Evolutionary conservation across 2,329 filamentous ascomycete species (phyloP), one percentile per base, ranked within the genome.

Genomic region (Cladosporium velox): DNA sequence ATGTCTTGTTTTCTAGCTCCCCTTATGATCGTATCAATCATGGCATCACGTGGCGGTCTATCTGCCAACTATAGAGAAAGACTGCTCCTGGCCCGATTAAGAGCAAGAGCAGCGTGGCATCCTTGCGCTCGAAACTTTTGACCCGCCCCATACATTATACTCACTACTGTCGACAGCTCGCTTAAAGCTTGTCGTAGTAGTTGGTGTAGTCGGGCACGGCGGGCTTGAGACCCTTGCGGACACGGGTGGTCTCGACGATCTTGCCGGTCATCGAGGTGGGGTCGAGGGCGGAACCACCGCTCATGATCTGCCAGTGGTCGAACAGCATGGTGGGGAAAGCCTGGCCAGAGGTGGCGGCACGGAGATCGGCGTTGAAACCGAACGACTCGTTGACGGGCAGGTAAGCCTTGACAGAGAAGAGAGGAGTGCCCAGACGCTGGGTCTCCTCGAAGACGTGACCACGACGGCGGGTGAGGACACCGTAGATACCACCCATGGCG

Each of bases 401-500:
- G 86, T 96, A 96, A 70, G 93, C 92, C 89, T 96, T 97, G 88
- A 99, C 91, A 84, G 92, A 98, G 91, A 98, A 99, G 70, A 99
- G 91, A 84, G 95, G 95, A 81, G 95, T 99, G 84, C 95, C 95
- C 71, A 94, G 91, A 79, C 95, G 92, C 88, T 99, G 95, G 87
- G 96, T 91, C 87, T 99, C 95, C 81, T 87, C 86, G 89, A 98
- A 97, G 84, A 99, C 95, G 89, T 98, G 94, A 88, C 95, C 95
- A 91, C 95, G 90, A 83, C 93, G 88, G 79, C 93, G 91, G 84
- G 93, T 97, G 77, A 99, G 91, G 80, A 97, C 93, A 90, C 93
- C 91, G 85, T 99, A 99, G 84, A 99, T 96, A 88, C 95, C 95
- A 88, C 95, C 95, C 95, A 99, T 98, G 81, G 95, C 94, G 79